A percentile compares a stretch with the other conserved stretches of the same genome.
These are phyloP conservation scores for Pythium aphanidermatum DNA, from an alignment of 352 stramenopile genomes.

Conservation along the genomic window DNA sequence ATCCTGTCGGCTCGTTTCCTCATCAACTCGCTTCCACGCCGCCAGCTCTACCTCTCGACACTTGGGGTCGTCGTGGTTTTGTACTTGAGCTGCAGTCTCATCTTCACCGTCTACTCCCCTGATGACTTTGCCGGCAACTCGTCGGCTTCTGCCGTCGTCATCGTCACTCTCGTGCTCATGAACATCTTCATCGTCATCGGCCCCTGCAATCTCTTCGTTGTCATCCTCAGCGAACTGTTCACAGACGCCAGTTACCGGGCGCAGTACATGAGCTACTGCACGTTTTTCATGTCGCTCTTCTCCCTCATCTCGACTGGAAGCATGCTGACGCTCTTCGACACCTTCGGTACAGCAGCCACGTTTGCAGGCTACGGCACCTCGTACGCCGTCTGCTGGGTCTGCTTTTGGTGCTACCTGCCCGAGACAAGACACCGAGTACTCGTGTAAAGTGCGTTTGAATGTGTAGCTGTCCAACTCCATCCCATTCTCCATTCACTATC, in stretches of 20 bases:
- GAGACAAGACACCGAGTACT: conserved; percentile 77
- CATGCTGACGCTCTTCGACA: conserved; percentile 72
- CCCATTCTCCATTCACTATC: too few relatives aligned
- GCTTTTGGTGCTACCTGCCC: conserved; percentile 67
- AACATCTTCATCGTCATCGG: conserved; percentile 72
- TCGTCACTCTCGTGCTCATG: conserved; percentile 61
- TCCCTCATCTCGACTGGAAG: conserved; percentile 78
- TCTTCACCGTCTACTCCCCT: conserved; percentile 64
- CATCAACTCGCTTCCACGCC: conserved; percentile 58
- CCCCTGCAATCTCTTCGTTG: conserved; percentile 78
- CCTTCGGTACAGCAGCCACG: conserved; percentile 51
- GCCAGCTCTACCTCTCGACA: conserved; percentile 67
- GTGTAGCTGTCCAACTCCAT: too few relatives aligned
- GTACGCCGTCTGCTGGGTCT: conserved; percentile 61
- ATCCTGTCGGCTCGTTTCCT: conserved; percentile 60
- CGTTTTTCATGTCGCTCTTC: conserved; percentile 83
- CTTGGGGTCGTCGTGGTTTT: conserved; percentile 58
- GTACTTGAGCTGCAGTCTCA: conserved; percentile 54
- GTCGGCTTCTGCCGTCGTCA: conserved; percentile 43
- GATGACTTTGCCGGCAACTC: conserved; percentile 49
- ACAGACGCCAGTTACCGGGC: conserved; percentile 75
- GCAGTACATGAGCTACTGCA: conserved; percentile 86
- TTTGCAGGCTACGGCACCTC: conserved; percentile 59
- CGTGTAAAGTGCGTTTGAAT: too few relatives aligned
- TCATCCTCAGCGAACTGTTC: conserved; percentile 84